Conservation (phyloP, 306 rosid species). For the Ormosia semicastrata region DNA sequence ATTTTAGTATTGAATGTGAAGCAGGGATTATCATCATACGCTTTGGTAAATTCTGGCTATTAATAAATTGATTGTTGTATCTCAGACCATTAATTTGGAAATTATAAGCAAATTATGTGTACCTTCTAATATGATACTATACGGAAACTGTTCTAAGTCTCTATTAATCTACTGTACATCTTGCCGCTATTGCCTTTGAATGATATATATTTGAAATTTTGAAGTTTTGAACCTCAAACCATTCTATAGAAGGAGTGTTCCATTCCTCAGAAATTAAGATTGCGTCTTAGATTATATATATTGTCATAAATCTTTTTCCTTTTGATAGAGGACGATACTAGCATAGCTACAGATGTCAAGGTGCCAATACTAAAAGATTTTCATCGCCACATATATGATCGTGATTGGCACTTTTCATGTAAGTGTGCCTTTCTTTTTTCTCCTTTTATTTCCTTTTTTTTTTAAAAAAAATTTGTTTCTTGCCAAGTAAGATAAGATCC, state of each 20-base stretch:
- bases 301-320: background rate
- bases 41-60: background rate
- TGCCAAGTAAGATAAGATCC: slow-evolving; percentile 1
- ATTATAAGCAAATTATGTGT: background rate
- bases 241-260: background rate
- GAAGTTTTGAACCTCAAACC: background rate
- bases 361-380: slow-evolving; percentile 84
- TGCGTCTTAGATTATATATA: background rate
- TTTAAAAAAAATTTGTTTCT: background rate
- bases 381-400: slow-evolving; percentile 73
- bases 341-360: slow-evolving; percentile 71
- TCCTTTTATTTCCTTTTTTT: background rate
- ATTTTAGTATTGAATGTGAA: background rate
- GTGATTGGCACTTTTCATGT: slow-evolving; percentile 90
- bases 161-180: background rate
- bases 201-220: background rate
- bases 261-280: background rate
- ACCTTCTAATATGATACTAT: background rate
- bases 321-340: slow-evolving; percentile 93
- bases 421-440: slow-evolving; percentile 34
- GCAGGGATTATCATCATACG: background rate
- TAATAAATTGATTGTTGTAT: background rate
- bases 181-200: background rate
- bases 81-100: background rate
- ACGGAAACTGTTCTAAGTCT: slow-evolving; percentile 6